A percentile compares a stretch with the other conserved stretches of the same genome.
Conservation (phyloP, 2,329 filamentous ascomycete species). For the Aspergillus glaucus region DNA sequence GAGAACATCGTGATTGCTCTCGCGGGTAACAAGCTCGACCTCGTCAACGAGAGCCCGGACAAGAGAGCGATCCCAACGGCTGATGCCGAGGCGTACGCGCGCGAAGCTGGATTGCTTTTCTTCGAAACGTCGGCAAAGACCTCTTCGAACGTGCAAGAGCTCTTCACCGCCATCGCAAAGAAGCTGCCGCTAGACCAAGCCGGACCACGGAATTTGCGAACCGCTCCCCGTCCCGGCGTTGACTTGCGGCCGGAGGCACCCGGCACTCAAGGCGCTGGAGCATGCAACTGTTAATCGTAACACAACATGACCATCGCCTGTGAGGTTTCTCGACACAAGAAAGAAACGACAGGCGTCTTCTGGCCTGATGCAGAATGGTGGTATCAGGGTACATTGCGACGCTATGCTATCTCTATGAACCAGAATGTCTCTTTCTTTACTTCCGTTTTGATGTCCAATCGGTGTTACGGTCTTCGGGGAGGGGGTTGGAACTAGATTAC, state of each 20-base stretch:
- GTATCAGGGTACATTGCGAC: neutral
- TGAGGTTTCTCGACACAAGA: neutral
- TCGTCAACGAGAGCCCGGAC: constrained; percentile 89
- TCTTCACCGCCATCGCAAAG: constrained; percentile 97
- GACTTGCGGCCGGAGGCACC: constrained; percentile 60
- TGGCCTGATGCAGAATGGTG: neutral
- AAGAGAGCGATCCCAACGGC: constrained; percentile 85
- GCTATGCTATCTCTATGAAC: neutral
- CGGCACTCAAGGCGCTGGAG: constrained; percentile 52
- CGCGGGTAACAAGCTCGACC: constrained; percentile 94
- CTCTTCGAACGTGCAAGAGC: constrained; percentile 86
- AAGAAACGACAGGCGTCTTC: neutral
- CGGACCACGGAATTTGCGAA: constrained; percentile 77
- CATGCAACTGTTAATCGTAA: constrained; percentile 56
- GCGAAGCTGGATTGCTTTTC: constrained; percentile 88
- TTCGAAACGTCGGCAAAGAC: constrained; percentile 99
- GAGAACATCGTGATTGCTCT: constrained; percentile 99
- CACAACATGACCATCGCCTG: neutral
- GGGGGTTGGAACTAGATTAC: constrained; percentile 1
- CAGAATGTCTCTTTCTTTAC: neutral
- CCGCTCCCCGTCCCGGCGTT: constrained; percentile 58
- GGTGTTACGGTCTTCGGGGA: neutral
- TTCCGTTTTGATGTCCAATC: neutral
- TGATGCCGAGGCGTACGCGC: constrained; percentile 91
- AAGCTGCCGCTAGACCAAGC: constrained; percentile 94